phyloP scores from a whole-genome alignment of 2,329 filamentous ascomycete species.

The Chrysosporium queenslandicum region DNA sequence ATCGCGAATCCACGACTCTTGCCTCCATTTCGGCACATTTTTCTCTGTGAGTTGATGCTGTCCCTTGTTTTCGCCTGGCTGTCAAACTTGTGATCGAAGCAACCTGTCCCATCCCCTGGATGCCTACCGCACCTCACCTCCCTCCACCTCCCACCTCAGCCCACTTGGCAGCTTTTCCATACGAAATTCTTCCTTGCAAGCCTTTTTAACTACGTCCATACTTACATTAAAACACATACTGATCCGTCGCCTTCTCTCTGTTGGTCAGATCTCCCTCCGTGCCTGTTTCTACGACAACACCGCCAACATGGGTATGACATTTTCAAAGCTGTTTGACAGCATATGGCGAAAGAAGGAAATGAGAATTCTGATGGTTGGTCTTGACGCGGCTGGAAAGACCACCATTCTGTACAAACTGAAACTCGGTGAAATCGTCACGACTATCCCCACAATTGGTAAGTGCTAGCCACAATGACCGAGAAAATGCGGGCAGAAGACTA shows the following conservation, averaged over 20 bases:
- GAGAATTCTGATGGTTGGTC: constrained; percentile 99
- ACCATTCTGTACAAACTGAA: constrained; percentile 99
- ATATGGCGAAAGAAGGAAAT: constrained; percentile 99
- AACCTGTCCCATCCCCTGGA: constrained; percentile 10
- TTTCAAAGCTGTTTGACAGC: constrained; percentile 93
- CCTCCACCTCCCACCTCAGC: constrained; percentile 11
- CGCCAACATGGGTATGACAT: constrained; percentile 85
- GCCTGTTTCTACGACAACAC: constrained; percentile 19
- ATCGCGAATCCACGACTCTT: neutral
- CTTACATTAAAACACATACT: constrained; percentile 8
- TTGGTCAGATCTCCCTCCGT: constrained; percentile 3
- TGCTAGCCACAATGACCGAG: too few species aligned
- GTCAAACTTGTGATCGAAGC: neutral
- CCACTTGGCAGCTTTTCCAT: constrained; percentile 13
- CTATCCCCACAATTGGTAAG: constrained; percentile 94
- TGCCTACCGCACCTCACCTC: constrained; percentile 7
- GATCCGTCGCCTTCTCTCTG: constrained; percentile 12
- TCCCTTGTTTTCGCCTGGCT: neutral
- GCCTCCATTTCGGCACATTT: constrained; percentile 1
- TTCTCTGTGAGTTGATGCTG: constrained; percentile 7
- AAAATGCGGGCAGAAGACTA: constrained; percentile 5
- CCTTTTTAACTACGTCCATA: neutral
- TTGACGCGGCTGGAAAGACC: constrained; percentile 99
- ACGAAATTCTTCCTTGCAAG: neutral
- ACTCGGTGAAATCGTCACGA: constrained; percentile 91